Evolutionary conservation across 371 early-diverging fungal species (phyloP).

Genomic region (Mucor ambiguus): DNA sequence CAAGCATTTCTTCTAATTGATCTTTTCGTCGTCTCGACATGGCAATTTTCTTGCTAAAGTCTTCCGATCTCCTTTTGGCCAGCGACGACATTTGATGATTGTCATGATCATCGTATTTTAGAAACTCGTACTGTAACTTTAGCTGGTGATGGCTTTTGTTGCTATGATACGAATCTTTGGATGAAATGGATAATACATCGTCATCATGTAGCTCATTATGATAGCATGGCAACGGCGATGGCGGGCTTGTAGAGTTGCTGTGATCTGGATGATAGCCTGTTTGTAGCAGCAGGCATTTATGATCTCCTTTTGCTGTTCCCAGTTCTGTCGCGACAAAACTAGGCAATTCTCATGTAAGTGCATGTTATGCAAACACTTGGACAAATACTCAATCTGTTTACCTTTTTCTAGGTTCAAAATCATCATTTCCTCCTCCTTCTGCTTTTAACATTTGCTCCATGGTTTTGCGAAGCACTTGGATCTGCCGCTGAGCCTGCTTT

Average conservation of each 20-base stretch:
- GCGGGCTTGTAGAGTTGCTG: slow-evolving; percentile 13
- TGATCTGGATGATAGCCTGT: slow-evolving; percentile 20
- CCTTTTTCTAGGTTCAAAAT: slow-evolving; percentile 12
- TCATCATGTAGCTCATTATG: slow-evolving; percentile 15
- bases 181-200: slow-evolving; percentile 11
- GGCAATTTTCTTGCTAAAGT: slow-evolving; percentile 15
- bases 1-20: slow-evolving; percentile 29
- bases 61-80: slow-evolving; percentile 18
- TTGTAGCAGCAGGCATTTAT: slow-evolving; percentile 18
- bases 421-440: slow-evolving; percentile 24
- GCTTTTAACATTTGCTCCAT: slow-evolving; percentile 43
- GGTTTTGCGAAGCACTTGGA: slow-evolving; percentile 34
- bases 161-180: slow-evolving; percentile 11
- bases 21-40: slow-evolving; percentile 22
- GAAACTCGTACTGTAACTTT: slow-evolving; percentile 9
- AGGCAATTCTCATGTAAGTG: not conserved
- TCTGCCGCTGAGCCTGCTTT: slow-evolving; percentile 33
- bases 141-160: not conserved
- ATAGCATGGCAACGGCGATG: slow-evolving; percentile 20
- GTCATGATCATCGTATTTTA: slow-evolving; percentile 11
- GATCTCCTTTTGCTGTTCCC: not conserved
- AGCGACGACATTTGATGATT: slow-evolving; percentile 4
- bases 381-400: not conserved
- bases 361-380: not conserved
- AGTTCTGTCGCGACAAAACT: not conserved